Base-by-base conservation (phyloP, 164 flowering plant genomes). In the Malania oleifera region DNA sequence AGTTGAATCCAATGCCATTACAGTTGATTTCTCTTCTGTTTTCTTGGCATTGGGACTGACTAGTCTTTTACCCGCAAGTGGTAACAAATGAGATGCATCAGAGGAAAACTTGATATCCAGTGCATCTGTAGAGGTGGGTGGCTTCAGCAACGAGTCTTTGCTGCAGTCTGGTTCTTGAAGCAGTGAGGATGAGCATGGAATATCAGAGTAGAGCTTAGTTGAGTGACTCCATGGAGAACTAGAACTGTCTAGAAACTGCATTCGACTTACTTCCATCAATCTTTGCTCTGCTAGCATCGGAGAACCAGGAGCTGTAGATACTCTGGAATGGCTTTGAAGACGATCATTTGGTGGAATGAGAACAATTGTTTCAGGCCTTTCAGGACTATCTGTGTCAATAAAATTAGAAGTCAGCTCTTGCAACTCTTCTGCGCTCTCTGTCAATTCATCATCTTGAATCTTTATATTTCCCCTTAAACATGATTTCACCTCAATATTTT, bases 121-220 rank as follows among this genome's bases (percentile, higher is more conserved):
- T 51, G 57, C 52, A 56, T 53, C 65, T 24, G 37, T 19, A 14
- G 61, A 51, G 46, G 47, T 23, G 1, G 9, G 35, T 46, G 12
- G 61, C 34, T 56, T 65, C 27, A 47, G 6, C 28, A 28, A 55
- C 29, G 23, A 31, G 5, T 24, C 39, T 10, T 47, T 46, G 5
- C 45, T 56, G 13, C 56, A 40, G 3, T 54, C 52, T 29, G 28
- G 60, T 43, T 58, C 69, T 44, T 39, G 25, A 5, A 70, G 70
- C 39, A 61, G 13, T 23, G 62, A 66, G 52, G 73, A 54, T 27
- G 75, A 70, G 31, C 22, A 61, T 28, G 65, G 62, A 25, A 60
- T 26, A 43, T 57, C 63, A 51, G 60, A 46, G 40, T 28, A 22
- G 38, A 48, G n/a, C 22, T 59, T 58, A 25, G 26, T 17, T 56